A percentile compares a stretch with the other conserved stretches of the same genome.
Evolutionary conservation across 2,329 filamentous ascomycete genomes (phyloP).

Genomic region (Tolypocladium tropicale): DNA sequence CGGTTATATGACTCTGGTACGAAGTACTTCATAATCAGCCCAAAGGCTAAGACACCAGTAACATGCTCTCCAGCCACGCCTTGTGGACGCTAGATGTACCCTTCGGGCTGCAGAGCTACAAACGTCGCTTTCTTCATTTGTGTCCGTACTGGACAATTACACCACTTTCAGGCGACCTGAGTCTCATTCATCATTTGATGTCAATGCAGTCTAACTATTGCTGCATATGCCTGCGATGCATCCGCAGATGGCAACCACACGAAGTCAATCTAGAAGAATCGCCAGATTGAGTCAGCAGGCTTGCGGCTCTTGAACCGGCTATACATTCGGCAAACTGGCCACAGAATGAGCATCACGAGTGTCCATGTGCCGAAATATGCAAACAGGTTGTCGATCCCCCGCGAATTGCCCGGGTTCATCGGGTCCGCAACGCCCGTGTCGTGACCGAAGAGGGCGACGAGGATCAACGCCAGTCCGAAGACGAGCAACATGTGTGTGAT

Average conservation of each 20-base stretch:
- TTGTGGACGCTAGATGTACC: background rate
- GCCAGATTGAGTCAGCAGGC: constrained; percentile 32
- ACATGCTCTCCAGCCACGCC: too few species aligned
- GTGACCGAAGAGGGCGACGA: constrained; percentile 23
- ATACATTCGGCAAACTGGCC: constrained; percentile 31
- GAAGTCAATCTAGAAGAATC: constrained; percentile 24
- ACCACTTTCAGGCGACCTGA: background rate
- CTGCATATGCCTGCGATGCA: background rate
- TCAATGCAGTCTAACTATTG: background rate
- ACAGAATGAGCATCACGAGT: constrained; percentile 24
- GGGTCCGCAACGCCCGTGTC: constrained; percentile 16
- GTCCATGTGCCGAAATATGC: constrained; percentile 27
- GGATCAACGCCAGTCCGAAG: constrained; percentile 13
- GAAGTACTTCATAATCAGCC: too few species aligned
- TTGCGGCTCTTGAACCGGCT: constrained; percentile 31
- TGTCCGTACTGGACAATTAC: background rate
- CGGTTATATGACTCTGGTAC: background rate
- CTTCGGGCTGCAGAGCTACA: background rate
- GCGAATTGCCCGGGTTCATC: constrained; percentile 11
- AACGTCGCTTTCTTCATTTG: background rate
- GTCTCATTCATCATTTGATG: background rate
- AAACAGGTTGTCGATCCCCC: constrained; percentile 26
- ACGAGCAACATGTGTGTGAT: constrained; percentile 26
- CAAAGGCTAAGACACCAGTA: background rate
- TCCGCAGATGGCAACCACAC: too few species aligned